Conservation (phyloP, 768 basidiomycete genomes). For the Postia placenta region DNA sequence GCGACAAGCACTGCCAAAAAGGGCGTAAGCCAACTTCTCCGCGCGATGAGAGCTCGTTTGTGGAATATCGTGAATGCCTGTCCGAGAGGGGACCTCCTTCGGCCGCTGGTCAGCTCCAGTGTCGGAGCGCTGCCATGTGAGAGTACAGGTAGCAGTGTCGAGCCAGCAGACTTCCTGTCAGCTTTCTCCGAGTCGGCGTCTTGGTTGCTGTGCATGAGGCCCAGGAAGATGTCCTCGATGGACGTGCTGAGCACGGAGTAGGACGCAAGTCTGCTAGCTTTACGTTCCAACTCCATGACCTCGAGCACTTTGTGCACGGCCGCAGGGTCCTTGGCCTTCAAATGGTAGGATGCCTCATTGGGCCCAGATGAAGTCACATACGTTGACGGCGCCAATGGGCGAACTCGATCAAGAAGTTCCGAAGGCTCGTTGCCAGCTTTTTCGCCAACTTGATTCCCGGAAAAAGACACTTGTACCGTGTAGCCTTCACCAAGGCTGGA, state of each 20-base stretch:
- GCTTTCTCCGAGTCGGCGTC: constrained; percentile 23
- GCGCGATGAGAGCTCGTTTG: constrained; percentile 59
- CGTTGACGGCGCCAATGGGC: constrained; percentile 36
- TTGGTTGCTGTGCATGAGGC: constrained; percentile 47
- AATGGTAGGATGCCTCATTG: constrained; percentile 43
- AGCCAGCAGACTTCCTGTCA: not conserved
- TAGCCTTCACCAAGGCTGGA: constrained; percentile 68
- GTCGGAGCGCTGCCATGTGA: not conserved
- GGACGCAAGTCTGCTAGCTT: constrained; percentile 33
- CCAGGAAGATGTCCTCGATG: constrained; percentile 79
- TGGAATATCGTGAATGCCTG: constrained; percentile 72
- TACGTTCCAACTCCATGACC: constrained; percentile 42
- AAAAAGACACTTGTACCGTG: constrained; percentile 45
- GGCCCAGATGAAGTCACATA: constrained; percentile 38
- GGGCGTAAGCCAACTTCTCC: constrained; percentile 65
- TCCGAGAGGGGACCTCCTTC: constrained; percentile 45
- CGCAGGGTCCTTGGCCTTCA: constrained; percentile 52
- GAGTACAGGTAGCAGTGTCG: constrained; percentile 8
- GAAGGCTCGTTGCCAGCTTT: constrained; percentile 18
- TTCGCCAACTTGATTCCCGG: constrained; percentile 16
- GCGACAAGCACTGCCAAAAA: constrained; percentile 39
- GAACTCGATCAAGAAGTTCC: constrained; percentile 11
- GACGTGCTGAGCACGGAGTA: constrained; percentile 70
- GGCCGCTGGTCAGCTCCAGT: constrained; percentile 44
- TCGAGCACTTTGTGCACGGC: constrained; percentile 52